A percentile compares a stretch with the other conserved stretches of the same genome.
phyloP scores from a whole-genome alignment of 2,329 filamentous ascomycete genomes.

The Penicillium freii region DNA sequence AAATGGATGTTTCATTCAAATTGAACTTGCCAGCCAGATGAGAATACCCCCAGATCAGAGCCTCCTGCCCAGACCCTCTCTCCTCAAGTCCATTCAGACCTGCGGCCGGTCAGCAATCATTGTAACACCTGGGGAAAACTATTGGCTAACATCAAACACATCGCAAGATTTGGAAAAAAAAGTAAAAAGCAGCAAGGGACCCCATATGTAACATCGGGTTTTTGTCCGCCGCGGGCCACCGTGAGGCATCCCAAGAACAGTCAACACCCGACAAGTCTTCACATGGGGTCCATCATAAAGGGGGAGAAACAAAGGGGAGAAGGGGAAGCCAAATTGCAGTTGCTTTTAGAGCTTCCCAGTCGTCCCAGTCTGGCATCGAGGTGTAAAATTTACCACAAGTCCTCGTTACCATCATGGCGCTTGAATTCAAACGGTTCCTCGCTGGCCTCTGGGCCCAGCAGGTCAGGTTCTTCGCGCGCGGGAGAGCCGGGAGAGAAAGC shows the following conservation, averaged over 20 bases:
- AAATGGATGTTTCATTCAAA: neutral
- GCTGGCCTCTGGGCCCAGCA: neutral
- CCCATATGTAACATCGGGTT: neutral
- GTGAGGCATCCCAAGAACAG: neutral
- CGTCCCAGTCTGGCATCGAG: neutral
- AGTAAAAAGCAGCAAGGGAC: neutral
- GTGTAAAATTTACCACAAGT: neutral
- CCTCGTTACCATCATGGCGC: neutral
- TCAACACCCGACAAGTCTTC: neutral
- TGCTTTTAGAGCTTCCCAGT: neutral
- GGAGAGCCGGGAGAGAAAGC: neutral
- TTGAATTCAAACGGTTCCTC: neutral
- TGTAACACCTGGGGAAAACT: neutral
- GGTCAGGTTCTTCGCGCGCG: neutral
- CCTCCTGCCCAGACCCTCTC: conserved; percentile 6
- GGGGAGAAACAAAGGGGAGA: neutral
- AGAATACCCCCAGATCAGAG: neutral
- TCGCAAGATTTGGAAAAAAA: neutral
- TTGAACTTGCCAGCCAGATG: neutral
- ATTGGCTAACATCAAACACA: neutral
- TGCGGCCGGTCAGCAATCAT: conserved; percentile 2
- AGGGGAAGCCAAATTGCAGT: neutral
- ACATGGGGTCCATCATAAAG: neutral
- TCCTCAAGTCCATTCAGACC: neutral
- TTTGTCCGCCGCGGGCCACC: neutral